phyloP scores from a whole-genome alignment of 2,329 filamentous ascomycete genomes.

The Albophoma yamanashiensis region DNA sequence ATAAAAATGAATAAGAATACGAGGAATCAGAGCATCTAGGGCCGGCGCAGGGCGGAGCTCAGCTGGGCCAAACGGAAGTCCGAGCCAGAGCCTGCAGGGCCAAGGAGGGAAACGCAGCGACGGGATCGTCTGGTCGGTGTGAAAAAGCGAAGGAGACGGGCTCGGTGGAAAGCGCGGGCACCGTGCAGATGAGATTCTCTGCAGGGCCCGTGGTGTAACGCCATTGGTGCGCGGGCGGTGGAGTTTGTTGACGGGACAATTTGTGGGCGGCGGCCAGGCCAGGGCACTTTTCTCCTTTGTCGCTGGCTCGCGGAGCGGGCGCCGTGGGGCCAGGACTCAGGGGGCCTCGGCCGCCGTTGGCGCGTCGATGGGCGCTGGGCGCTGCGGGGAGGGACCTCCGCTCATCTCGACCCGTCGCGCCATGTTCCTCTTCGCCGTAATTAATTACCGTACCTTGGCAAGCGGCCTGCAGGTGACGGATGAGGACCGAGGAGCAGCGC shows the following conservation, averaged over 20 bases:
- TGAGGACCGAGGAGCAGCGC: background rate
- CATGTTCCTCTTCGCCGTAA: too few species aligned
- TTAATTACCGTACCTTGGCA: too few species aligned
- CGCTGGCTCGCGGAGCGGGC: background rate
- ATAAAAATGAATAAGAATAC: background rate
- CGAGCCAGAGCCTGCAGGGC: background rate
- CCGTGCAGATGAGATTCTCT: background rate
- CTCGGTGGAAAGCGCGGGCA: background rate
- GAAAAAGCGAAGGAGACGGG: background rate
- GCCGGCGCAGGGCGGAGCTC: background rate
- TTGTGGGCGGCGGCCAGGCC: background rate
- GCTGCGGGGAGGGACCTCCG: background rate
- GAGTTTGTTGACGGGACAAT: slow-evolving; percentile 1
- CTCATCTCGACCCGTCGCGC: background rate
- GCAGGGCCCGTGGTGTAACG: slow-evolving; percentile 2
- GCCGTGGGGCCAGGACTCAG: background rate
- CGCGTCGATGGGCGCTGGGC: background rate
- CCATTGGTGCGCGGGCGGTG: slow-evolving; percentile 6
- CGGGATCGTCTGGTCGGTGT: background rate
- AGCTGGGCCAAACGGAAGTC: background rate
- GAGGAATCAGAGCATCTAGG: background rate
- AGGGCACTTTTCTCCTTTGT: background rate
- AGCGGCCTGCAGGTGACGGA: background rate
- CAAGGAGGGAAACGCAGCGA: background rate
- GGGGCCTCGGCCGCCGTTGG: background rate